These are phyloP conservation scores for Tricholoma flavovirens DNA, from an alignment of 768 basidiomycete genomes.

Conservation along the genomic window DNA sequence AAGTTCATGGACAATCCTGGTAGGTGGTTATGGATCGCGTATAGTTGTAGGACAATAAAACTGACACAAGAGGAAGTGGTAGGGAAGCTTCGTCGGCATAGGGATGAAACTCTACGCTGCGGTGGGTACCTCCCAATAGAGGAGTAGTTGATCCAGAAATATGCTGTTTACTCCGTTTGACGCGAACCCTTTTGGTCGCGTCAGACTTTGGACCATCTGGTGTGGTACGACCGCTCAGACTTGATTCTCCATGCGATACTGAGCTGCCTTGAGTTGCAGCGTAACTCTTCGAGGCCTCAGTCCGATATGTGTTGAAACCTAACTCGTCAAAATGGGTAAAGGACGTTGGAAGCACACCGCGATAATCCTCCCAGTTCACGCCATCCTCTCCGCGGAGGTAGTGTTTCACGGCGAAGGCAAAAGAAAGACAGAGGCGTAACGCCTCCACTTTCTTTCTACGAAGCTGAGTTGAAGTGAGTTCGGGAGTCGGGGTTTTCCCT, in stretches of 20 bases:
- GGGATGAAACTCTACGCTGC: conserved; percentile 55
- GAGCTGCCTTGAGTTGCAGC: conserved; percentile 32
- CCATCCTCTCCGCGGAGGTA: conserved; percentile 86
- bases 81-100: conserved; percentile 56
- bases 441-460: conserved; percentile 63
- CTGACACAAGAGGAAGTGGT: conserved; percentile 77
- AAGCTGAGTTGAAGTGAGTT: conserved; percentile 46
- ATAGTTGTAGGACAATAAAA: conserved; percentile 7
- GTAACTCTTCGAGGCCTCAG: conserved; percentile 32
- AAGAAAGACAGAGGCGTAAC: conserved; percentile 62
- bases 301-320: conserved; percentile 32
- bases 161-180: conserved; percentile 65
- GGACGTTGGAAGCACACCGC: conserved; percentile 56
- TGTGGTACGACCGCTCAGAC: conserved; percentile 28
- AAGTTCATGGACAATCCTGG: conserved; percentile 79
- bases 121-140: conserved; percentile 49
- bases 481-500: conserved; percentile 45
- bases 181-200: conserved; percentile 63
- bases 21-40: neutral
- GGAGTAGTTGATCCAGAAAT: conserved; percentile 49
- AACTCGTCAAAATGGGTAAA: conserved; percentile 45
- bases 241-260: conserved; percentile 6
- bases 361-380: conserved; percentile 59
- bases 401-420: conserved; percentile 72
- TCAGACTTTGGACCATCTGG: conserved; percentile 33